Evolutionary conservation across 768 basidiomycete species (phyloP), one percentile per base, ranked within the genome.

Genomic region (Floccularia luteovirens): DNA sequence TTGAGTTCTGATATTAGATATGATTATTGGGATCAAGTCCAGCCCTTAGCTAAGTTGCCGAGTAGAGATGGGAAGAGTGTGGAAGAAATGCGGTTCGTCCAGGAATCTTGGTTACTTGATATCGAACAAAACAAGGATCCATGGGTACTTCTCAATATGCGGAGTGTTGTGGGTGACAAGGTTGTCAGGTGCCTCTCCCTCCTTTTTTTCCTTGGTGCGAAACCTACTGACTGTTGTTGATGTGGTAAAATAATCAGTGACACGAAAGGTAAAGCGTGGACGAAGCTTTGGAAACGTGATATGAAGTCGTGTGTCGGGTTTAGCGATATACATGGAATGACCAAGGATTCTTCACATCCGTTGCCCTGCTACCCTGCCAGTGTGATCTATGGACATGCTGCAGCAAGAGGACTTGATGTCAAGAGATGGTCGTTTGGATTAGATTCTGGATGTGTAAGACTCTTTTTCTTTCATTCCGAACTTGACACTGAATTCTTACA

Each of bases 391-490:
- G 93, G 91, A 0, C 93, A 96, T 52, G 72, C 80, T 5, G 91
- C 92, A 4, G 64, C 72, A 2, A 69, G 87, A 20, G 88, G 86
- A 10, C 67, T 96, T 10, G 89, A 92, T 55, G 58, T 90, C 48
- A 82, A 84, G 45, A 69, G 84, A 16, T 94, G 85, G 83, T 77
- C 81, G 2, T 63, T 91, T 44, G 93, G 93, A 1, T 60, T 94
- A 24, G 93, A 98, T 56, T 73, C 84, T 0, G 92, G 88, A 8
- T 94, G 91, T 53, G 86, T 90, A n/a, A n/a, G n/a, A n/a, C n/a
- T n/a, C n/a, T n/a, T n/a, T n/a, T n/a, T n/a, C n/a, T n/a, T n/a
- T n/a, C n/a, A n/a, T n/a, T n/a, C n/a, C n/a, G n/a, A n/a, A n/a
- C n/a, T n/a, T n/a, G n/a, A n/a, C n/a, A n/a, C n/a, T n/a, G n/a